A percentile compares a stretch with the other conserved stretches of the same genome.
Evolutionary conservation across 192 early-diverging fungal species (phyloP).

Genomic region (Entomortierella lignicola): DNA sequence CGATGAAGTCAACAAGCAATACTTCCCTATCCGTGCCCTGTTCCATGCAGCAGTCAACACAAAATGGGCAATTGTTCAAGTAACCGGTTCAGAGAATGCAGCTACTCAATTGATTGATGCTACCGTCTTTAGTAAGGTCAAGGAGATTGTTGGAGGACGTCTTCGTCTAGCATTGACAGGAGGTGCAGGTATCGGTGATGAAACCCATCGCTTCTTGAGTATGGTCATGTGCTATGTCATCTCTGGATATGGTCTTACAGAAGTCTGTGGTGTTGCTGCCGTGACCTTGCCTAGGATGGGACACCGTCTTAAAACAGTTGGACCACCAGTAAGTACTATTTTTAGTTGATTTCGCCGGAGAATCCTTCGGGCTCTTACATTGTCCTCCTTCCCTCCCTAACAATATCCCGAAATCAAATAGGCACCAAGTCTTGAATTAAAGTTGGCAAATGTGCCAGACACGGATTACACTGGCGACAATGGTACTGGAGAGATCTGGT

Average conservation of each 20-base stretch:
- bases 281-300: conserved; percentile 59
- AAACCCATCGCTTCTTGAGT: conserved; percentile 78
- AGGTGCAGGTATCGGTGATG: conserved; percentile 77
- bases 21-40: conserved; percentile 59
- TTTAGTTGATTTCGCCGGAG: too few relatives aligned
- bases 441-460: conserved; percentile 69
- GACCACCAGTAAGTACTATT: conserved; percentile 64
- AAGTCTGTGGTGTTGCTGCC: conserved; percentile 67
- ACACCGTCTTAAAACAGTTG: conserved; percentile 61
- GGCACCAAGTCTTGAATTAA: conserved; percentile 67
- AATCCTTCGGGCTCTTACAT: too few relatives aligned
- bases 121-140: conserved; percentile 71
- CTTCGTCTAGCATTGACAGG: conserved; percentile 72
- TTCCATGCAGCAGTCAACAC: conserved; percentile 68
- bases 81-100: conserved; percentile 54
- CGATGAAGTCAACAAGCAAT: conserved; percentile 59
- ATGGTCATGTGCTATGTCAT: conserved; percentile 70
- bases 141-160: conserved; percentile 74
- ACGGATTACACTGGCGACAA: conserved; percentile 61
- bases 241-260: conserved; percentile 82
- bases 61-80: conserved; percentile 62
- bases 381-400: too few relatives aligned
- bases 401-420: too few relatives aligned
- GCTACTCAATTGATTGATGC: conserved; percentile 66
- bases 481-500: conserved; percentile 73